These are phyloP conservation scores for Xylaria sp. DNA, from an alignment of 2,329 filamentous ascomycete genomes.

Conservation along the genomic window DNA sequence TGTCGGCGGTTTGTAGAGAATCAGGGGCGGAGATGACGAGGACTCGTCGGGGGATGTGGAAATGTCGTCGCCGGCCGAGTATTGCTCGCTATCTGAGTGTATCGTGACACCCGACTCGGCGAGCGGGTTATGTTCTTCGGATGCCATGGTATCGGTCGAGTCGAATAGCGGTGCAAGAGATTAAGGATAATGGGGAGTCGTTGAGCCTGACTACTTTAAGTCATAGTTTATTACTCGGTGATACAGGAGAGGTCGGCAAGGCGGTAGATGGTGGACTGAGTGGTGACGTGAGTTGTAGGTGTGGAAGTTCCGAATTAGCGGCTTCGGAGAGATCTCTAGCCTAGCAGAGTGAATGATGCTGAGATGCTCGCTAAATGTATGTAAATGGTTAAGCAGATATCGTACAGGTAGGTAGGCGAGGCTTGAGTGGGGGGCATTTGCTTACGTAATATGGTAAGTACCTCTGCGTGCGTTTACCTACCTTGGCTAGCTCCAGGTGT, in stretches of 20 bases:
- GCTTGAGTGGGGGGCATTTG: not conserved
- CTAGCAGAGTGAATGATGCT: not conserved
- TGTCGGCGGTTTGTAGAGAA: constrained; percentile 90
- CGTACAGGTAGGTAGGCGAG: not conserved
- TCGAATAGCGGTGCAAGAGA: constrained; percentile 2
- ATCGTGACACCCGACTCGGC: constrained; percentile 81
- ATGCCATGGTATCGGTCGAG: constrained; percentile 59
- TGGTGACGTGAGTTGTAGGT: not conserved
- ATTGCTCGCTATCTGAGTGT: constrained; percentile 85
- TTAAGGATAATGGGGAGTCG: not conserved
- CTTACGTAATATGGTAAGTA: not conserved
- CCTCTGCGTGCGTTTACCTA: not conserved
- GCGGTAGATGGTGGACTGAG: not conserved
- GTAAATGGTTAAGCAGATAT: not conserved
- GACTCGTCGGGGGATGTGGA: constrained; percentile 70
- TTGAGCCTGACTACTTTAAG: not conserved
- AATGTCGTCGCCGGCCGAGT: constrained; percentile 73
- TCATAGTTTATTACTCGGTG: constrained; percentile 7
- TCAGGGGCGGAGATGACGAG: constrained; percentile 75
- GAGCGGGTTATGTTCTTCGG: constrained; percentile 65
- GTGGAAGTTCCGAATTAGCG: constrained; percentile 13
- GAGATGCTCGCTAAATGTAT: not conserved
- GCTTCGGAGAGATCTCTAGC: constrained; percentile 32
- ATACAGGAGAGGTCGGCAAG: no score
- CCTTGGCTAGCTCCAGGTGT: not conserved